A percentile compares a stretch with the other conserved stretches of the same genome.
Evolutionary conservation across 306 rosid species (phyloP).

Genomic region (Prosopis cineraria): DNA sequence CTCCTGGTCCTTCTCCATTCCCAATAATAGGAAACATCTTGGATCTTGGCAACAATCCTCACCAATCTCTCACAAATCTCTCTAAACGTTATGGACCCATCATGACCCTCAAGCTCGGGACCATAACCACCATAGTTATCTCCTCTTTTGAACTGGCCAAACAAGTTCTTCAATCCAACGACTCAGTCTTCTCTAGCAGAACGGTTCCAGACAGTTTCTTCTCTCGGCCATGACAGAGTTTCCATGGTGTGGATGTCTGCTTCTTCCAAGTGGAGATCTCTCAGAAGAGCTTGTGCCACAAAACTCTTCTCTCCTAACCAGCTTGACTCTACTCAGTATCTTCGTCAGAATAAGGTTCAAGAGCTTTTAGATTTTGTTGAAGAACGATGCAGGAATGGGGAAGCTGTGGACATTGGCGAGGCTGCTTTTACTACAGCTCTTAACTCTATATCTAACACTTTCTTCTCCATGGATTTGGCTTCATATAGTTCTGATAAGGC

Average conservation of each 20-base stretch:
- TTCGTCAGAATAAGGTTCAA: slow-evolving; percentile 29
- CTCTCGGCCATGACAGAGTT: slow-evolving; percentile 18
- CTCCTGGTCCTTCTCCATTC: slow-evolving; percentile 56
- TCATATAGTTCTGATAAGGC: slow-evolving; percentile 39
- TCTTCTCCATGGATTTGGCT: slow-evolving; percentile 46
- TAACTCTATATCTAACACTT: slow-evolving; percentile 43
- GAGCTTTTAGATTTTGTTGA: slow-evolving; percentile 20
- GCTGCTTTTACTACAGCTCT: slow-evolving; percentile 39
- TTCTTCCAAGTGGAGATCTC: slow-evolving; percentile 38
- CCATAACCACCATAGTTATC: slow-evolving; percentile 32
- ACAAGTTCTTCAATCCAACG: slow-evolving; percentile 40
- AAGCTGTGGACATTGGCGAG: slow-evolving; percentile 36
- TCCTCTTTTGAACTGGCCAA: slow-evolving; percentile 32
- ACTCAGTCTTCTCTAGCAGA: slow-evolving; percentile 37
- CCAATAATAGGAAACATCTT: slow-evolving; percentile 59
- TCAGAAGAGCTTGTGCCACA: slow-evolving; percentile 37
- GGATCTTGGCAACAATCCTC: slow-evolving; percentile 47
- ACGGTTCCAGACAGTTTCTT: slow-evolving; percentile 23
- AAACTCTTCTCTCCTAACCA: slow-evolving; percentile 31
- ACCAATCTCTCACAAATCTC: slow-evolving; percentile 31
- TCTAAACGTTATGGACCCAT: slow-evolving; percentile 35
- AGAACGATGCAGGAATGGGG: slow-evolving; percentile 11
- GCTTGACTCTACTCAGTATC: slow-evolving; percentile 41
- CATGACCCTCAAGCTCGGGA: slow-evolving; percentile 33
- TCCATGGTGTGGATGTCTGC: slow-evolving; percentile 42